phyloP scores from a whole-genome alignment of 2,329 filamentous ascomycete species.

The Colletotrichum neosansevieriae region DNA sequence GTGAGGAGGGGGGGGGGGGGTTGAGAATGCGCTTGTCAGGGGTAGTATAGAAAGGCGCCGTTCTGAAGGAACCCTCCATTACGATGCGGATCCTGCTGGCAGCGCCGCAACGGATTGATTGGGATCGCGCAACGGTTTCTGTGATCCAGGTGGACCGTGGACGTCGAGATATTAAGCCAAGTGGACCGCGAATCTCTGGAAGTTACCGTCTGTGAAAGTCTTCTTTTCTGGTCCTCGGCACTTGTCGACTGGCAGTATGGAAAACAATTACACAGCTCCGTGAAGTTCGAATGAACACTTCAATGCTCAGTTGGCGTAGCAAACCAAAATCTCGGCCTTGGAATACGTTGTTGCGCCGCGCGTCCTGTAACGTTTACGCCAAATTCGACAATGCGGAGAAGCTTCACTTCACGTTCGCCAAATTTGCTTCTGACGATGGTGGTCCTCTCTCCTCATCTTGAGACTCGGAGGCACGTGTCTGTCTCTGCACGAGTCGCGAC shows the following conservation, averaged over 20 bases:
- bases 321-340: not conserved
- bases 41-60: conserved; percentile 11
- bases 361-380: conserved; percentile 2
- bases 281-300: too few relatives aligned
- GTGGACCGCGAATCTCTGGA: not conserved
- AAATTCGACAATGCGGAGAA: conserved; percentile 13
- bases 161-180: not conserved
- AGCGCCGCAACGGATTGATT: conserved; percentile 13
- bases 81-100: not conserved
- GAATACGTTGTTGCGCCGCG: conserved; percentile 7
- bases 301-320: not conserved
- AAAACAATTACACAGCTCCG: too few relatives aligned
- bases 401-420: too few relatives aligned
- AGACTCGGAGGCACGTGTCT: conserved; percentile 10
- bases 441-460: not conserved
- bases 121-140: not conserved
- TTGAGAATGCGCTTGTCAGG: conserved; percentile 9
- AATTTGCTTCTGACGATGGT: not conserved
- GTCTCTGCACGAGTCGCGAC: conserved; percentile 4
- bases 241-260: too few relatives aligned
- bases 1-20: too few relatives aligned
- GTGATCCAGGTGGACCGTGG: not conserved
- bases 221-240: too few relatives aligned
- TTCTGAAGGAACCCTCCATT: conserved; percentile 9
- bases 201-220: too few relatives aligned